Conservation (phyloP, 164 flowering plant species). For the Taxillus chinensis region DNA sequence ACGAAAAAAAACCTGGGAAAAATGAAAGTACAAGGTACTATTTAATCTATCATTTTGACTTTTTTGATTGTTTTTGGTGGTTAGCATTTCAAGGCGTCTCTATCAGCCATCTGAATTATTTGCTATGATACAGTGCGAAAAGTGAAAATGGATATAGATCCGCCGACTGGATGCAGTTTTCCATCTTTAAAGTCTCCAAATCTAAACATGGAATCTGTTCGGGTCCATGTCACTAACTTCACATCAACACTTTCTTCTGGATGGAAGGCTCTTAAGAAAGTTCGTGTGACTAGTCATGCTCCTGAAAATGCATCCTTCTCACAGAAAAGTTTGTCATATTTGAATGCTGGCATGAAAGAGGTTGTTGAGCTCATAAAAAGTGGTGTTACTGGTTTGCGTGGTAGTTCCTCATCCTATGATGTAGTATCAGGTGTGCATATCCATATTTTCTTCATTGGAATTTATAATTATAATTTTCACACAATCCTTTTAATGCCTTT, state of each 20-base stretch:
- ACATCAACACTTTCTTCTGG: slow-evolving; percentile 1
- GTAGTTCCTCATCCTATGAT: not conserved
- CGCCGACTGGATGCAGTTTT: not conserved
- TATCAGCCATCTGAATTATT: not conserved
- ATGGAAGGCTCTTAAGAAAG: slow-evolving; percentile 1
- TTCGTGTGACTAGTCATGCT: not conserved
- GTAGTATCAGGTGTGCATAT: not conserved
- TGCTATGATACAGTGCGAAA: not conserved
- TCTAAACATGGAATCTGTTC: not conserved
- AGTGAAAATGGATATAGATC: slow-evolving; percentile 2
- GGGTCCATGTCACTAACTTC: not conserved
- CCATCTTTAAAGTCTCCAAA: not conserved
- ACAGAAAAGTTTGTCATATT: not conserved
- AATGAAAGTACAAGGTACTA: slow-evolving; percentile 2
- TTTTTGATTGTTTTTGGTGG: too few relatives aligned
- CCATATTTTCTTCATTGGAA: not conserved
- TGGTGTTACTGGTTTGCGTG: not conserved
- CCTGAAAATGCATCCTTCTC: not conserved
- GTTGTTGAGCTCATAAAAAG: not conserved
- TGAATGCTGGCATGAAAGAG: slow-evolving; percentile 1
- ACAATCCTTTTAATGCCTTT: not conserved
- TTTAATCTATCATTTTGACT: not conserved
- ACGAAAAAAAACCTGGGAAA: not conserved
- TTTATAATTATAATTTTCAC: not conserved
- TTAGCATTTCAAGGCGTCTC: too few relatives aligned